Base-by-base conservation (phyloP, 2,329 filamentous ascomycete genomes). In the Cercospora brassicicola region DNA sequence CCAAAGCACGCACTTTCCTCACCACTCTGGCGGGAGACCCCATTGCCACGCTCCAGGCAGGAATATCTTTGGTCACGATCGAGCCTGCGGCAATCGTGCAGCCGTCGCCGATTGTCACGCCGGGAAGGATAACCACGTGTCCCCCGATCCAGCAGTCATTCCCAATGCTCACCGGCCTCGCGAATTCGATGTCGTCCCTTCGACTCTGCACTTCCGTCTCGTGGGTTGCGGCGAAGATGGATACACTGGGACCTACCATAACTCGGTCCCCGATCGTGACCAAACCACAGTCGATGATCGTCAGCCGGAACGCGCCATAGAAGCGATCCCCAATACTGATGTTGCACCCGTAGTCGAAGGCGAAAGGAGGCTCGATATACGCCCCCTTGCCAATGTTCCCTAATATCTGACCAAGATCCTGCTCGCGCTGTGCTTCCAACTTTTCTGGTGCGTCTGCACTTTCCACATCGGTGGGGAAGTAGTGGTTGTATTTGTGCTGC, bases 291-390 rank as follows among this genome's bases (percentile, higher is more conserved):
- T 87, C 85, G 10, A 86, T 75, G 28, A 87, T 83, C 0, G 82
- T 83, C 4, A 84, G 67, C 57, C 85, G 85, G 76, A 87, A 88
- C 73, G 89, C 89, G 56, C 87, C 82, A 73, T 90, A 91, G 74
- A 89, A 89, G 18, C 84, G 81, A 48, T 86, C 81, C 7, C 89
- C 89, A 0, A 90, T 80, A 4, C 79, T 82, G 71, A 90, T 85
- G 73, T 90, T 91, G 76, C 86, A 86, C 1, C 89, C 89, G 67
- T 91, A 90, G 75, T 91, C 88, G 31, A 90, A 82, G 42, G 81
- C 82, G 64, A 91, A 81, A 0, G 88, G 87, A 0, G 88, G 85
- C 72, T 91, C 88, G 42, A 90, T 84, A 69, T 84, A 85, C 31
- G 80, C 82, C 13, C 69, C 67, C 18, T 77, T 72, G 39, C 77